phyloP scores from a whole-genome alignment of 768 basidiomycete genomes.

The Suillus subalutaceus region DNA sequence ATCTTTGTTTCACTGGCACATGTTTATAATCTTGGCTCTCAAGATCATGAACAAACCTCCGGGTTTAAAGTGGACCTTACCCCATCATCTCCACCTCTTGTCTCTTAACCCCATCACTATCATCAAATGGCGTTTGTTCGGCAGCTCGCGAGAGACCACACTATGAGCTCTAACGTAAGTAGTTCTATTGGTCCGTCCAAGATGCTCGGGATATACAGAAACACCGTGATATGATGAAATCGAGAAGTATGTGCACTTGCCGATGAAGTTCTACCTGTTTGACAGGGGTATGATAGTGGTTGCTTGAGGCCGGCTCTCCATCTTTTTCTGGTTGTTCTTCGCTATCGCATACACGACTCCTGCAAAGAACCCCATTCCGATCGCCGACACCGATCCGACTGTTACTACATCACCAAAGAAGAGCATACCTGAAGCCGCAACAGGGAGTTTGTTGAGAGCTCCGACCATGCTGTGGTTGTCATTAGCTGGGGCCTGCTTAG shows the following conservation, averaged over 20 bases:
- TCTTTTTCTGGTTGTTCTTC: constrained; percentile 89
- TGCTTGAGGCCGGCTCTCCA: constrained; percentile 56
- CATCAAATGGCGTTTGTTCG: not conserved
- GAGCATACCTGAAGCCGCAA: constrained; percentile 97
- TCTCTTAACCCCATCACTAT: constrained; percentile 18
- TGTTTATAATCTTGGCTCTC: not conserved
- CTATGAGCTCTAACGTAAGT: not conserved
- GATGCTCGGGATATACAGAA: constrained; percentile 9
- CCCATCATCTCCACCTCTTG: constrained; percentile 32
- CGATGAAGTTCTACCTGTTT: constrained; percentile 38
- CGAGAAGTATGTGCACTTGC: constrained; percentile 10
- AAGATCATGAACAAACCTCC: constrained; percentile 19
- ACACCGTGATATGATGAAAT: not conserved
- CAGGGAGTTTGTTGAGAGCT: constrained; percentile 95
- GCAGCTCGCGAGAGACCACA: not conserved
- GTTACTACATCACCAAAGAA: constrained; percentile 95
- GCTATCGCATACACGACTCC: constrained; percentile 92
- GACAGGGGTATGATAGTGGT: constrained; percentile 65
- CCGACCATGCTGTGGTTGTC: constrained; percentile 80
- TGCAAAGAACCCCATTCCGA: constrained; percentile 87
- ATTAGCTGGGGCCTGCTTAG: constrained; percentile 11
- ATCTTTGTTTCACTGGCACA: not conserved
- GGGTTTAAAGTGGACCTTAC: constrained; percentile 37
- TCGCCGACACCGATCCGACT: constrained; percentile 84
- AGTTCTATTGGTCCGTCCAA: not conserved